Conservation (phyloP, 257 asterid species). For the Petunia axillaris region DNA sequence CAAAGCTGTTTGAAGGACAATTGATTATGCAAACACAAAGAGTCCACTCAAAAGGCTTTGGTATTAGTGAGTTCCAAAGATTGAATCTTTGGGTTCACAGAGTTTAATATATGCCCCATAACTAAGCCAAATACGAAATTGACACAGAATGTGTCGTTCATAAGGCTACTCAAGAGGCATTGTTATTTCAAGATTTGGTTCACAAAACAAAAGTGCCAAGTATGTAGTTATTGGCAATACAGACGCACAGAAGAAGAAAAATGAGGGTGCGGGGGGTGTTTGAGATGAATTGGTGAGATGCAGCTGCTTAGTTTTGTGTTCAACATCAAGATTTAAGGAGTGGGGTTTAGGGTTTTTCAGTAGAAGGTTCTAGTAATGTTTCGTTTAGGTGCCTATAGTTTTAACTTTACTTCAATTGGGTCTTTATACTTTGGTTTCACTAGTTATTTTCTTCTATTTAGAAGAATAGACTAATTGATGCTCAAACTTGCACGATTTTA, state of each 20-base stretch:
- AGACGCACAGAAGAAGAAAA: background rate
- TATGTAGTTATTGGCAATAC: too few relatives aligned
- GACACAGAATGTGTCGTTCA: conserved; percentile 1
- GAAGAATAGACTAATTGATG: too few relatives aligned
- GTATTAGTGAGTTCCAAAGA: background rate
- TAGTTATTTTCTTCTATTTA: too few relatives aligned
- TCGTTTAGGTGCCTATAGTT: too few relatives aligned
- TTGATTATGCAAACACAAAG: background rate
- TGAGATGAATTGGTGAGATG: too few relatives aligned
- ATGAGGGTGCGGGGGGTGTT: background rate
- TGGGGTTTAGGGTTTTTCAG: background rate
- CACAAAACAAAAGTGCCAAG: too few relatives aligned
- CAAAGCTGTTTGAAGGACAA: conserved; percentile 26
- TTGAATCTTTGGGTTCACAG: background rate
- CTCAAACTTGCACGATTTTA: too few relatives aligned
- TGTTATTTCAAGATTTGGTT: too few relatives aligned
- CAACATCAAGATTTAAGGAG: background rate
- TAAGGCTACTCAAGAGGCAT: conserved; percentile 29
- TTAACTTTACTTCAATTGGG: too few relatives aligned
- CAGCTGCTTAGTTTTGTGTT: background rate
- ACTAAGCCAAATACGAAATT: conserved; percentile 25
- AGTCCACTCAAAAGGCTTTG: conserved; percentile 8
- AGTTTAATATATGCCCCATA: conserved; percentile 23
- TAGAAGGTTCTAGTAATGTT: background rate
- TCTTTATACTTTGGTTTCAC: too few relatives aligned